These are phyloP conservation scores for Fusarium liriodendri DNA, from an alignment of 2,329 filamentous ascomycete species.

Conservation along the genomic window DNA sequence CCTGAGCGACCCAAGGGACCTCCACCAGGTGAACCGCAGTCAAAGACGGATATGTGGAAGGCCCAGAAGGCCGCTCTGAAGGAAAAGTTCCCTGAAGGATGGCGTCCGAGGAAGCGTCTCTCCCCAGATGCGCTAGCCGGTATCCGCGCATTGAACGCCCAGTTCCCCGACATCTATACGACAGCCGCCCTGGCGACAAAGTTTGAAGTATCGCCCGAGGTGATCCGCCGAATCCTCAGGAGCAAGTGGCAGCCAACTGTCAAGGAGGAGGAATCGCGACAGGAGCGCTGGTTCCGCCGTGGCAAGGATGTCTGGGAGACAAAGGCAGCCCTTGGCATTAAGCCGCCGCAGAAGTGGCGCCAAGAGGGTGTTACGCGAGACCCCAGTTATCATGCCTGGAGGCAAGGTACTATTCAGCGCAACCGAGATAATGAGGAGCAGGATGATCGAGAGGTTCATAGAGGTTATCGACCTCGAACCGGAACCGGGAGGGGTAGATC, in stretches of 20 bases:
- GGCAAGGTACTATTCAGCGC: constrained; percentile 41
- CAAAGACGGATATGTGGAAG: constrained; percentile 71
- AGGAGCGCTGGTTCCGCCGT: constrained; percentile 70
- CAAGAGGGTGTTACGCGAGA: constrained; percentile 62
- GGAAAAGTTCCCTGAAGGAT: constrained; percentile 83
- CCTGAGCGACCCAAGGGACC: constrained; percentile 21
- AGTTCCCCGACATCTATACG: constrained; percentile 82
- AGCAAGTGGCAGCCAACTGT: constrained; percentile 77
- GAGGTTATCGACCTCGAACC: constrained; percentile 1
- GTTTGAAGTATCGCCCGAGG: constrained; percentile 90
- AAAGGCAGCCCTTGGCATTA: constrained; percentile 70
- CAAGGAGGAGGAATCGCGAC: constrained; percentile 68
- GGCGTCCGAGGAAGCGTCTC: constrained; percentile 85
- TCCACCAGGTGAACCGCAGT: constrained; percentile 19
- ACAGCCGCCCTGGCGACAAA: constrained; percentile 78
- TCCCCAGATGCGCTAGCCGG: constrained; percentile 94
- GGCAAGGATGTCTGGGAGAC: constrained; percentile 70
- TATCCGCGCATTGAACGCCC: constrained; percentile 83
- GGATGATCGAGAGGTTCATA: constrained; percentile 37
- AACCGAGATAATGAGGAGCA: constrained; percentile 47
- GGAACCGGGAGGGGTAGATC: constrained; percentile 7
- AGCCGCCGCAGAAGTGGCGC: constrained; percentile 71
- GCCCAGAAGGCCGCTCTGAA: constrained; percentile 79
- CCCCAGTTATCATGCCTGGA: constrained; percentile 54
- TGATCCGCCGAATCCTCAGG: constrained; percentile 86